Evolutionary conservation across 306 rosid genomes (phyloP).

Genomic region (Sesbania bispinosa): DNA sequence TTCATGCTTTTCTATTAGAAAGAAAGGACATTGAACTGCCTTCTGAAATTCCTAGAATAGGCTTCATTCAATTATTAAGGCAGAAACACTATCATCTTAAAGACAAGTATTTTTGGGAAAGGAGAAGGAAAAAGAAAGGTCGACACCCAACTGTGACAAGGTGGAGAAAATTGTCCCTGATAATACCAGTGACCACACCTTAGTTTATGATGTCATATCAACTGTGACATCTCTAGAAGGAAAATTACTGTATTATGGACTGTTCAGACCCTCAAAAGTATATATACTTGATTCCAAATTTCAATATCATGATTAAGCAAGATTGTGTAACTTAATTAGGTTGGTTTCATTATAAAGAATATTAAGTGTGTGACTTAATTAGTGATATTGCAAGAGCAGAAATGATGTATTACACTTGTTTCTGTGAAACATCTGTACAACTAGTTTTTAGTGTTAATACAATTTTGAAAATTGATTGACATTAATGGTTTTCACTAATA

Average conservation of each 20-base stretch:
- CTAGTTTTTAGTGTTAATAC: no score
- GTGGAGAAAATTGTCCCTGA: not conserved
- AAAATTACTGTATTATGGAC: constrained; percentile 8
- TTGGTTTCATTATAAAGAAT: not conserved
- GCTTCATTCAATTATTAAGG: constrained; percentile 2
- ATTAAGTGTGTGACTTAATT: not conserved
- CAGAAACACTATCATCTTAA: not conserved
- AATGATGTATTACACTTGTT: not conserved
- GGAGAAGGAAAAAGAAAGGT: not conserved
- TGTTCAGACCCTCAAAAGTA: not conserved
- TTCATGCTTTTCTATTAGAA: constrained; percentile 25
- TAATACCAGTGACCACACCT: constrained; percentile 17
- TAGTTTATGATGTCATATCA: constrained; percentile 30
- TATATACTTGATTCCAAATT: not conserved
- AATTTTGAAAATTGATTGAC: no score
- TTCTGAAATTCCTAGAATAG: constrained; percentile 32
- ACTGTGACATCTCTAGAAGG: not conserved
- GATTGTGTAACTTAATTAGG: not conserved
- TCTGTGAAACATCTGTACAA: not conserved
- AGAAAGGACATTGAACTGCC: constrained; percentile 20
- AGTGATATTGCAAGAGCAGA: not conserved
- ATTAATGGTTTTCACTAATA: no score
- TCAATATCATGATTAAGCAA: constrained; percentile 1
- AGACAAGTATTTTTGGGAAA: not conserved
- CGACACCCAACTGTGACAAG: not conserved